These are phyloP conservation scores for Clarireedia homoeocarpa DNA, from an alignment of 2,329 filamentous ascomycete genomes.

Conservation along the genomic window DNA sequence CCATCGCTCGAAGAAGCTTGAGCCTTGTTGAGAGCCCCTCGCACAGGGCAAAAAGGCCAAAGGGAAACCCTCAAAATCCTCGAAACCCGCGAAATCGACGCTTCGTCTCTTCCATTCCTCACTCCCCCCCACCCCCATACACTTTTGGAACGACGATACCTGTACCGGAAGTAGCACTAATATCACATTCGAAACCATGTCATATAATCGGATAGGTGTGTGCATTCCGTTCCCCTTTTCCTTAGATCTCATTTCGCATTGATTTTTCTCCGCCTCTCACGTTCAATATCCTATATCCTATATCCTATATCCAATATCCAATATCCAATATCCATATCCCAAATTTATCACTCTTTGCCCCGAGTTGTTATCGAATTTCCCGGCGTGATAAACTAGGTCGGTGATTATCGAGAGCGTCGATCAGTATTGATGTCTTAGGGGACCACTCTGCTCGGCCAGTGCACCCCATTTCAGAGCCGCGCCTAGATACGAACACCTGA, in stretches of 20 bases:
- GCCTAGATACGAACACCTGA: not conserved
- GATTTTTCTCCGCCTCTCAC: not conserved
- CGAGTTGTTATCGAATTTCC: not conserved
- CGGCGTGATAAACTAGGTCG: not conserved
- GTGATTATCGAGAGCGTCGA: not conserved
- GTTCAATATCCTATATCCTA: not conserved
- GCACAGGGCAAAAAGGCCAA: too few species aligned
- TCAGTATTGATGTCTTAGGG: not conserved
- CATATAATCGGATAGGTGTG: not conserved
- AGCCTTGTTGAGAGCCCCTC: too few species aligned
- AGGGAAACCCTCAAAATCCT: too few species aligned
- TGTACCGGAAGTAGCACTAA: too few species aligned
- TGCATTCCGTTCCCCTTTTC: not conserved
- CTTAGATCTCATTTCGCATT: not conserved
- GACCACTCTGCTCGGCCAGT: not conserved
- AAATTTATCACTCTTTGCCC: slow-evolving; percentile 1
- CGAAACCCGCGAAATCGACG: too few species aligned
- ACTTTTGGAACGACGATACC: too few species aligned
- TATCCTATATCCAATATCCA: too few species aligned
- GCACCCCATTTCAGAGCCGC: not conserved
- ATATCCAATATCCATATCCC: too few species aligned
- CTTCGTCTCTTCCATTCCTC: not conserved
- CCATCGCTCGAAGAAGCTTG: too few species aligned
- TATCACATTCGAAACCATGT: not conserved
- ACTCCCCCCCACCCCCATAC: not conserved